Base-by-base conservation (phyloP, 2,329 filamentous ascomycete species). In the Trichoderma arundinaceum region DNA sequence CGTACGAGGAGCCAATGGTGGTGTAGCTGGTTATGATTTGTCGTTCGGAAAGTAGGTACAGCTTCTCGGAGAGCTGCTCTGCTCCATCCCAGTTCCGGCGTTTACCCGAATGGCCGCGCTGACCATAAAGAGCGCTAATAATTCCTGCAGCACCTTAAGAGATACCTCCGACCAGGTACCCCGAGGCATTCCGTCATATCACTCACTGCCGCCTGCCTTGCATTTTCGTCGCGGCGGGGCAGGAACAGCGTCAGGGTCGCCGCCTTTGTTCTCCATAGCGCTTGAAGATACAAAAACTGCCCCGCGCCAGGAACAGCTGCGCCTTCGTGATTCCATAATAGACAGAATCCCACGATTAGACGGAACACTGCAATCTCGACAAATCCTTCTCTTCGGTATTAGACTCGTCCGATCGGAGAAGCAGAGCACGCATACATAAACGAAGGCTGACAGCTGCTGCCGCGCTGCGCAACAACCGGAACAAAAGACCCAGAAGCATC, bases 241-340 rank as follows among this genome's bases (percentile, higher is more conserved):
- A 44, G 32, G n/a, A 49, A 28, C 17, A 28, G 19, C 46, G 19
- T 28, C 22, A 28, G 22, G 22, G 22, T 28, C 22, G 22, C 22
- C 22, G 22, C 22, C 22, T 28, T 28, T 28, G 33, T 35, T 52
- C 58, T 52, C 46, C 38, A 46, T 52, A 68, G 70, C 65, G 67
- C 6, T 35, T 46, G 13, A 15, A n/a, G 38, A 53, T 39, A 49
- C 41, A 69, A 72, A 72, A 73, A 68, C 57, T 67, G 62, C 66
- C 66, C 66, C 66, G 64, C 66, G 64, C 39, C 58, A 58, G 39
- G 48, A 46, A 54, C 33, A 63, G 48, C 59, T 43, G 39, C 59
- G 35, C 48, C n/a, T 19, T 32, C 19, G n/a, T 43, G 35, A 22
- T 33, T 41, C 49, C 32, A 38, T n/a, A 39, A n/a, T 28, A 35